A percentile compares a stretch with the other conserved stretches of the same genome.
Conservation (phyloP, 495 filamentous ascomycete genomes). For the Recurvomyces mirabilis region DNA sequence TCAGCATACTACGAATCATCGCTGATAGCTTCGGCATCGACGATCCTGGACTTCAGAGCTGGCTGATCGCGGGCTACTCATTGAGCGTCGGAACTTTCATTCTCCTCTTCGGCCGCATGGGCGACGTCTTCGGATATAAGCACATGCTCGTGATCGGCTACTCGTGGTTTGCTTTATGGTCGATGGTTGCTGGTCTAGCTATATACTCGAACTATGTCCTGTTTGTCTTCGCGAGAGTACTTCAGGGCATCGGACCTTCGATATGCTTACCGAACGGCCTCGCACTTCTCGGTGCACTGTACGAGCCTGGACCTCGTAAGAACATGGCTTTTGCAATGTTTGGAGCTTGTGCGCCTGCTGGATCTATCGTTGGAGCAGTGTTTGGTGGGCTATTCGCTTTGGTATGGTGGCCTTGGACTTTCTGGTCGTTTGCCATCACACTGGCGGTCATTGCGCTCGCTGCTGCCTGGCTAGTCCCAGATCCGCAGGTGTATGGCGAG, state of each 20-base stretch:
- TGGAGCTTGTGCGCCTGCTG: conserved; percentile 38
- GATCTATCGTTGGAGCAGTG: conserved; percentile 46
- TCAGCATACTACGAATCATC: conserved; percentile 12
- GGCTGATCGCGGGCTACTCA: conserved; percentile 20
- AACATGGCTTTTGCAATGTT: conserved; percentile 54
- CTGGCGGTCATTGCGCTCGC: conserved; percentile 33
- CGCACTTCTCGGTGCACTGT: conserved; percentile 39
- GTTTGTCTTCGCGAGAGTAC: conserved; percentile 27
- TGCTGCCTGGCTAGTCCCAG: conserved; percentile 39
- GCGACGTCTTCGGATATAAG: conserved; percentile 21
- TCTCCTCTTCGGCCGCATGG: conserved; percentile 19
- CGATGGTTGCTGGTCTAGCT: conserved; percentile 40
- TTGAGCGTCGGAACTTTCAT: conserved; percentile 26
- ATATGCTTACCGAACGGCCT: conserved; percentile 30
- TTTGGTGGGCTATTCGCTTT: conserved; percentile 43
- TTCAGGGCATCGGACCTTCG: conserved; percentile 32
- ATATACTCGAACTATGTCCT: conserved; percentile 31
- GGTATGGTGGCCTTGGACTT: conserved; percentile 59
- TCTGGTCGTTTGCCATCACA: conserved; percentile 44
- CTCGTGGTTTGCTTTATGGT: conserved; percentile 23
- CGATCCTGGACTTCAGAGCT: conserved; percentile 11
- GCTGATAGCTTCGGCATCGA: conserved; percentile 5
- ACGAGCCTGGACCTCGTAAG: conserved; percentile 44
- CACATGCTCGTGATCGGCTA: conserved; percentile 15
- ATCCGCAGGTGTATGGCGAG: conserved; percentile 19